Conservation (phyloP, 1,284 basidiomycete genomes). For the Trichosporon faecale region DNA sequence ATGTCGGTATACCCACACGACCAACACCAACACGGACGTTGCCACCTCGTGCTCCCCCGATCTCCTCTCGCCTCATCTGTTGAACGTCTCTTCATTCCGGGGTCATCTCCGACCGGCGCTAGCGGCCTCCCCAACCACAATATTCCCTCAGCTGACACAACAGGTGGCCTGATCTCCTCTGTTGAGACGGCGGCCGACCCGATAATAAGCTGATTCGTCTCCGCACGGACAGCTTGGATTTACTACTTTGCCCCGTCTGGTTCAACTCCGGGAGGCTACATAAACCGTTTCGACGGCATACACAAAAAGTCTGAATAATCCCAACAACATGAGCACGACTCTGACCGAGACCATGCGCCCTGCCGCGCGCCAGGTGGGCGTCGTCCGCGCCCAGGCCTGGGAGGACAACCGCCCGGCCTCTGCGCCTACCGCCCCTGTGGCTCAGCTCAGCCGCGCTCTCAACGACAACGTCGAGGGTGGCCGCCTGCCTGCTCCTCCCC, state of each 20-base stretch:
- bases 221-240: slow-evolving; percentile 21
- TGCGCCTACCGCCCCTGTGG: slow-evolving; percentile 17
- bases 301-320: not conserved
- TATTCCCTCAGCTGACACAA: not conserved
- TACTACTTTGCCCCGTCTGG: not conserved
- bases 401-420: slow-evolving; percentile 3
- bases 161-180: slow-evolving; percentile 11
- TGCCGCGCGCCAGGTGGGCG: slow-evolving; percentile 11
- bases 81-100: no score
- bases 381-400: slow-evolving; percentile 24
- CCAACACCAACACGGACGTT: not conserved
- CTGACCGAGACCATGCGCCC: slow-evolving; percentile 23
- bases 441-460: slow-evolving; percentile 39
- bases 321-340: slow-evolving; percentile 28
- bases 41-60: not conserved
- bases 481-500: slow-evolving; percentile 30
- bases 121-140: not conserved
- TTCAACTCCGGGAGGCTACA: slow-evolving; percentile 10
- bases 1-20: not conserved
- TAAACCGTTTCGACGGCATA: not conserved
- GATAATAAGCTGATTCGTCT: slow-evolving; percentile 17
- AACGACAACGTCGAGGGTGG: slow-evolving; percentile 33
- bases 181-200: slow-evolving; percentile 21
- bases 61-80: no score
- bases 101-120: not conserved